These are phyloP conservation scores for Annona cherimola DNA, from an alignment of 164 flowering plant genomes.

Conservation along the genomic window DNA sequence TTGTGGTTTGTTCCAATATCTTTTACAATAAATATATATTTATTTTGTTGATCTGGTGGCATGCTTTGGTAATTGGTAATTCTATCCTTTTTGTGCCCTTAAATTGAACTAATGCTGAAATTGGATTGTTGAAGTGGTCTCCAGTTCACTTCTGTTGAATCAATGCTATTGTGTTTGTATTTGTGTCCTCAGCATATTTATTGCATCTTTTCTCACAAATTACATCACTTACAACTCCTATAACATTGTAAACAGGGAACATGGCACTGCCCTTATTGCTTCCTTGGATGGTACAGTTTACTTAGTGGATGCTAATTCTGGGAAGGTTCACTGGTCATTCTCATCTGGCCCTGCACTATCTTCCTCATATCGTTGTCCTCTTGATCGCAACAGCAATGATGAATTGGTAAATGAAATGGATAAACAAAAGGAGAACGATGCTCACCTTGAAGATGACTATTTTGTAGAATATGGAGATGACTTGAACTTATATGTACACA, in stretches of 20 bases:
- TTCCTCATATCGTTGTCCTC: slow-evolving; percentile 47
- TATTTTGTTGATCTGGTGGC: no score
- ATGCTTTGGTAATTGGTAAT: no score
- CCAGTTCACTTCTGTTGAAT: no score
- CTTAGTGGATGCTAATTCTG: slow-evolving; percentile 31
- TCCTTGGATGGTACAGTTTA: slow-evolving; percentile 47
- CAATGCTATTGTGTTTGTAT: background rate
- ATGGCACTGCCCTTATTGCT: slow-evolving; percentile 31
- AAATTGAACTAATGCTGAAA: no score
- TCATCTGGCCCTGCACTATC: slow-evolving; percentile 46
- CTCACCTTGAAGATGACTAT: slow-evolving; percentile 6
- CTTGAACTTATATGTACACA: slow-evolving; percentile 38
- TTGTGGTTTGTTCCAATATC: no score
- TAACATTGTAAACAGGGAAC: slow-evolving; percentile 22
- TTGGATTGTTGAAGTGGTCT: no score
- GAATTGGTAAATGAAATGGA: slow-evolving; percentile 20
- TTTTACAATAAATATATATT: no score
- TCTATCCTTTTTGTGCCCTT: no score
- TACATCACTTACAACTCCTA: background rate
- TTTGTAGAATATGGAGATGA: slow-evolving; percentile 51
- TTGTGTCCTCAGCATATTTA: background rate
- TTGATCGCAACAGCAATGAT: slow-evolving; percentile 17
- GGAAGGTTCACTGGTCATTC: slow-evolving; percentile 44
- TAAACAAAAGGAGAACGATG: background rate
- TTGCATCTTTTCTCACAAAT: background rate